Conservation (phyloP, 805 yeast genomes). For the Schizosaccharomyces pombe region ASM294v3 CU329670.1:1597001-1597500, state of each 20-base stretch:
- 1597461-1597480: conserved; percentile 94
- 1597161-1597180: conserved; percentile 99
- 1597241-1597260: conserved; percentile 97
- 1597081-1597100: conserved; percentile 99
- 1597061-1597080: conserved; percentile 98
- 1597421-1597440: conserved; percentile 56
- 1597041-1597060: conserved; percentile 88
- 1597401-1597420: conserved; percentile 51
- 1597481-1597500: conserved; percentile 72
- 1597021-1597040: conserved; percentile 99
- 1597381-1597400: conserved; percentile 98
- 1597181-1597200: conserved; percentile 57
- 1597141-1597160: conserved; percentile 84
- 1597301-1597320: conserved; percentile 86
- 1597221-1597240: conserved; percentile 93
- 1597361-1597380: conserved; percentile 96
- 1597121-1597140: conserved; percentile 92
- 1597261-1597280: conserved; percentile 93
- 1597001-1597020: conserved; percentile 68
- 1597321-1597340: conserved; percentile 89
- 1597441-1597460: conserved; percentile 78
- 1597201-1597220: conserved; percentile 88
- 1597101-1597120: conserved; percentile 98
- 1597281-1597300: conserved; percentile 89
- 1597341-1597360: conserved; percentile 81